Percentiles rank a stretch among this genome's conserved stretches.
Conservation (phyloP, 352 stramenopile genomes). For the Phytophthora litchii region DNA sequence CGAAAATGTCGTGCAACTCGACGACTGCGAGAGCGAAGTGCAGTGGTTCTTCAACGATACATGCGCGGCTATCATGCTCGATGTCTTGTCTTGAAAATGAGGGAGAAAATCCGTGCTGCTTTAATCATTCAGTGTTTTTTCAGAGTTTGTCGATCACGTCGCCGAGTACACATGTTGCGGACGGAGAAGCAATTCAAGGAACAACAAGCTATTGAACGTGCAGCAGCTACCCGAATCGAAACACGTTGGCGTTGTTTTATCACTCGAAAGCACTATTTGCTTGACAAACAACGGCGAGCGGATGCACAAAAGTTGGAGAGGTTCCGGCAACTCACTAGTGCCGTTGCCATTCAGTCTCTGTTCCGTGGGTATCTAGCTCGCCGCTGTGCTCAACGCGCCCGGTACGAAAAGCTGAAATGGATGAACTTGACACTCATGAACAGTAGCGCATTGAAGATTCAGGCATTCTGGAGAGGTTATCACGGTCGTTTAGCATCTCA, state of each 20-base stretch:
- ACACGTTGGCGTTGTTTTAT: conserved; percentile 45
- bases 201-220: conserved; percentile 28
- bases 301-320: conserved; percentile 46
- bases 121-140: conserved; percentile 63
- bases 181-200: conserved; percentile 41
- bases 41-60: conserved; percentile 55
- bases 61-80: conserved; percentile 58
- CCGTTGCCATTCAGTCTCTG: conserved; percentile 61
- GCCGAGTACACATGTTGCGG: conserved; percentile 44
- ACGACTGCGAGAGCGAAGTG: conserved; percentile 26
- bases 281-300: conserved; percentile 26
- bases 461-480: conserved; percentile 77
- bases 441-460: conserved; percentile 71
- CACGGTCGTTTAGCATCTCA: conserved; percentile 68
- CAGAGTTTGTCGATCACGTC: conserved; percentile 44
- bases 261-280: conserved; percentile 41
- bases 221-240: conserved; percentile 59
- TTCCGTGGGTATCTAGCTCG: conserved; percentile 72
- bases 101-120: conserved; percentile 45
- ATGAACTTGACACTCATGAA: conserved; percentile 68
- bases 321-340: conserved; percentile 48
- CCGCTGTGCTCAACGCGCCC: conserved; percentile 45
- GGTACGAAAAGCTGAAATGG: conserved; percentile 75
- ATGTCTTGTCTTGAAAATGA: conserved; percentile 30
- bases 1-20: conserved; percentile 26